Conservation (phyloP, 1,284 basidiomycete species). For the Ustanciosporium gigantosporum region DNA sequence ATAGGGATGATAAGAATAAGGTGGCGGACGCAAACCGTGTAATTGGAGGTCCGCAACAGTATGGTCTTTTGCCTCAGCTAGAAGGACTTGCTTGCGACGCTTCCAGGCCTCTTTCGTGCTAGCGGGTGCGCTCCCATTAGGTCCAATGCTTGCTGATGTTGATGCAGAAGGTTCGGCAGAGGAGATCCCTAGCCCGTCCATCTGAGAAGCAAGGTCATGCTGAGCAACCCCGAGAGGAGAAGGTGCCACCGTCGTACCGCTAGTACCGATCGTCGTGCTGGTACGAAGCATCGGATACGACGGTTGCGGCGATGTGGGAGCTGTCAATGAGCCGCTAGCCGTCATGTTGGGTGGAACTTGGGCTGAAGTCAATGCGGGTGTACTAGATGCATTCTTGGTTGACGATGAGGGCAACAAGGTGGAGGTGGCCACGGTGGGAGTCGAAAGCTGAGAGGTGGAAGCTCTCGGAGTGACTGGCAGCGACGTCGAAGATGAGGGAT, state of each 20-base stretch:
- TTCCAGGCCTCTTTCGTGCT: slow-evolving; percentile 49
- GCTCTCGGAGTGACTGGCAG: not conserved
- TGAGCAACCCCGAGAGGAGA: too few species aligned
- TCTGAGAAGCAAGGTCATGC: slow-evolving; percentile 7
- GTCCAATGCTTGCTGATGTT: not conserved
- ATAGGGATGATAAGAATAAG: slow-evolving; percentile 26
- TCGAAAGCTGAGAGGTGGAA: not conserved
- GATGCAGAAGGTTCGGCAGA: not conserved
- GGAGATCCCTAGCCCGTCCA: slow-evolving; percentile 26
- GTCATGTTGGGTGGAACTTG: not conserved
- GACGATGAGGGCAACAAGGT: too few species aligned
- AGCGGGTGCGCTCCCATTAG: slow-evolving; percentile 1
- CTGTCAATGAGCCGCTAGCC: slow-evolving; percentile 19
- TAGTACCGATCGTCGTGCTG: slow-evolving; percentile 9
- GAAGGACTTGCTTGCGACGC: slow-evolving; percentile 41
- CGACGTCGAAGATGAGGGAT: not conserved
- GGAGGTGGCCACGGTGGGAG: not conserved
- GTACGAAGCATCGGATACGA: slow-evolving; percentile 20
- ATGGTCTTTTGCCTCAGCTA: slow-evolving; percentile 45
- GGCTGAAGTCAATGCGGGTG: too few species aligned
- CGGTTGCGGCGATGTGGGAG: slow-evolving; percentile 10
- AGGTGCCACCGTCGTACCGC: too few species aligned
- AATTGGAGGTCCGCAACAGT: slow-evolving; percentile 49
- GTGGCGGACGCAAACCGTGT: slow-evolving; percentile 42
- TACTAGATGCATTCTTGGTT: too few species aligned